Conservation (phyloP, 2,329 filamentous ascomycete genomes). For the Clathrospora elynae region DNA sequence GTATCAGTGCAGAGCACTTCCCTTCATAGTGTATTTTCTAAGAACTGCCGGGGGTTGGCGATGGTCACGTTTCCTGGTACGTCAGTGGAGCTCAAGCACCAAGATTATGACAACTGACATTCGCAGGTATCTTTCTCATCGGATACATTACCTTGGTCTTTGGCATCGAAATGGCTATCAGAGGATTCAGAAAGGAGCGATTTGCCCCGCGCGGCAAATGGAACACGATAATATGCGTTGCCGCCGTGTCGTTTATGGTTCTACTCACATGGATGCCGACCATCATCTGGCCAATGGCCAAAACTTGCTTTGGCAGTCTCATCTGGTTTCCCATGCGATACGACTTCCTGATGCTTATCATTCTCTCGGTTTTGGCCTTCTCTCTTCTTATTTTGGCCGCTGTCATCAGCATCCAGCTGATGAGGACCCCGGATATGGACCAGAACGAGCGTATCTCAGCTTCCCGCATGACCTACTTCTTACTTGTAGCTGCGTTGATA, state of each 20-base stretch:
- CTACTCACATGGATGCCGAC: conserved; percentile 65
- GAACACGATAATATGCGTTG: conserved; percentile 63
- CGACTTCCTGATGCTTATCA: conserved; percentile 61
- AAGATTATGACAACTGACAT: conserved; percentile 20
- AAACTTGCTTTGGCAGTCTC: conserved; percentile 69
- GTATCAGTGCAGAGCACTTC: conserved; percentile 48
- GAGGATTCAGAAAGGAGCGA: conserved; percentile 60
- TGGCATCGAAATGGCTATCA: conserved; percentile 63
- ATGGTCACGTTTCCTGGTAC: conserved; percentile 49
- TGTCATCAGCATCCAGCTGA: conserved; percentile 63
- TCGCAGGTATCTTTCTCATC: conserved; percentile 66
- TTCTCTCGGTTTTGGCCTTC: conserved; percentile 59
- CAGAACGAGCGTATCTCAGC: conserved; percentile 65
- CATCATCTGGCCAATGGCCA: conserved; percentile 59
- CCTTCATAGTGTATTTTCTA: conserved; percentile 46
- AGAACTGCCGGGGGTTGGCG: conserved; percentile 42
- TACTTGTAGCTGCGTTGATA: conserved; percentile 62
- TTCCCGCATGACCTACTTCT: conserved; percentile 72
- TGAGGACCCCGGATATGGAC: conserved; percentile 60
- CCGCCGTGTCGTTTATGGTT: conserved; percentile 56
- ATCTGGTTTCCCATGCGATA: conserved; percentile 70
- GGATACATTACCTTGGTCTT: conserved; percentile 70
- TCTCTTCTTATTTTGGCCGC: conserved; percentile 58
- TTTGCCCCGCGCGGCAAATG: conserved; percentile 66
- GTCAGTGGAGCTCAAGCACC: conserved; percentile 12